Conservation (phyloP, 805 yeast genomes). For the Nakazawaea ambrosiae region DNA sequence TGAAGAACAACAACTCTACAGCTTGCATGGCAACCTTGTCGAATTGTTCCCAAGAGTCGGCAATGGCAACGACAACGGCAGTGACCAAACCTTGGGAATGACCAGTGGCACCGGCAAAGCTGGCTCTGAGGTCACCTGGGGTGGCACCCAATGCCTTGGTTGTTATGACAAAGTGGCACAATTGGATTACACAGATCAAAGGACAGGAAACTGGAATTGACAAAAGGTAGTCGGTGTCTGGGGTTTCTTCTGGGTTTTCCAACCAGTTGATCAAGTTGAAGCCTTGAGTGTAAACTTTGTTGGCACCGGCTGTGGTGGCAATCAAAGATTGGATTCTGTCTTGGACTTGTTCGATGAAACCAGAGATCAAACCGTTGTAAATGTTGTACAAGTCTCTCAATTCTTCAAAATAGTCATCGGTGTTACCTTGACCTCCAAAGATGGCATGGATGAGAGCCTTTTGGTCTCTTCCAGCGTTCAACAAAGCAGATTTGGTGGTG, state of each 20-base stretch:
- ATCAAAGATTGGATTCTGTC: conserved; percentile 61
- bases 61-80: conserved; percentile 75
- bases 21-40: conserved; percentile 67
- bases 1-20: conserved; percentile 78
- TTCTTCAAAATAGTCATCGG: conserved; percentile 96
- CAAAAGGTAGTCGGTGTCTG: conserved; percentile 80
- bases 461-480: conserved; percentile 51
- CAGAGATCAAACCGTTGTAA: conserved; percentile 69
- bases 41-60: conserved; percentile 83
- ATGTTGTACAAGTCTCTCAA: conserved; percentile 75
- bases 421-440: conserved; percentile 98
- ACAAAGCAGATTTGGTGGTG: conserved; percentile 33
- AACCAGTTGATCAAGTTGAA: conserved; percentile 87
- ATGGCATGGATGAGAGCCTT: conserved; percentile 70
- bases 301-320: conserved; percentile 65
- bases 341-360: conserved; percentile 66
- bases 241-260: conserved; percentile 75
- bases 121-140: conserved; percentile 79
- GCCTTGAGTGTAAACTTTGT: conserved; percentile 90
- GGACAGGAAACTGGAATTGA: conserved; percentile 95
- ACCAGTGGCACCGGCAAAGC: conserved; percentile 74
- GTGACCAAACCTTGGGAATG: conserved; percentile 91
- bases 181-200: conserved; percentile 91
- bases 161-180: conserved; percentile 87
- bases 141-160: conserved; percentile 76